Base-by-base conservation (phyloP, 129 eudicot genomes). In the Silybum marianum region DNA sequence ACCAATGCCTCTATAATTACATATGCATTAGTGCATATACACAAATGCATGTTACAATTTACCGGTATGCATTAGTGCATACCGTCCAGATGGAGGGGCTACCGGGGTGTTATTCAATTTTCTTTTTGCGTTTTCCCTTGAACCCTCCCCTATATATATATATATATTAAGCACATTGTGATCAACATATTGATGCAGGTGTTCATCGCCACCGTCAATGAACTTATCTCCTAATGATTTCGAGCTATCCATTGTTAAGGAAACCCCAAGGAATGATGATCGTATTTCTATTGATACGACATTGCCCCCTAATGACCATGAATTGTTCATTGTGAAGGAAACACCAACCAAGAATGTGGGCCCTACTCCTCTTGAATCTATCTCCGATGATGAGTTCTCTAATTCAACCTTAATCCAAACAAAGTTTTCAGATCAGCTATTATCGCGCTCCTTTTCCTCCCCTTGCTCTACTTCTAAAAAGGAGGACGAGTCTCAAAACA, bases 191-290 rank as follows among this genome's bases (percentile, higher is more conserved):
- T 74, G 40, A 38, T 81, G 90, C 92, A 94, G 98, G 90, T 88
- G 54, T 75, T 82, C 81, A 42, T 83, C 72, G 22, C 78, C 88
- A 79, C 88, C 82, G 26, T 42, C 44, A 19, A 74, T 72, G 58
- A 76, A 72, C n/a, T 46, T 62, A 51, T 81, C 87, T 72, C 76
- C 84, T 23, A 72, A 82, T 78, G 88, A 78, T 83, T 74, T 79
- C 21, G 89, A 90, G 63, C 74, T 88, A 78, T 81, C 91, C 51
- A 30, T 86, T 80, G 96, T 95, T 74, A 81, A 85, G 48, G 99
- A 92, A 89, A 95, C 99, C 75, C 98, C 94, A 4, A 48, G 63
- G 40, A 74, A 74, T 73, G 79, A 69, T 10, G 72, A 28, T 51
- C 38, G 28, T 54, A 76, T 36, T 39, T n/a, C 77, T 66, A 75